Evolutionary conservation across 2,329 filamentous ascomycete species (phyloP), one percentile per base, ranked within the genome.

Genomic region (Mollisia scopiformis): DNA sequence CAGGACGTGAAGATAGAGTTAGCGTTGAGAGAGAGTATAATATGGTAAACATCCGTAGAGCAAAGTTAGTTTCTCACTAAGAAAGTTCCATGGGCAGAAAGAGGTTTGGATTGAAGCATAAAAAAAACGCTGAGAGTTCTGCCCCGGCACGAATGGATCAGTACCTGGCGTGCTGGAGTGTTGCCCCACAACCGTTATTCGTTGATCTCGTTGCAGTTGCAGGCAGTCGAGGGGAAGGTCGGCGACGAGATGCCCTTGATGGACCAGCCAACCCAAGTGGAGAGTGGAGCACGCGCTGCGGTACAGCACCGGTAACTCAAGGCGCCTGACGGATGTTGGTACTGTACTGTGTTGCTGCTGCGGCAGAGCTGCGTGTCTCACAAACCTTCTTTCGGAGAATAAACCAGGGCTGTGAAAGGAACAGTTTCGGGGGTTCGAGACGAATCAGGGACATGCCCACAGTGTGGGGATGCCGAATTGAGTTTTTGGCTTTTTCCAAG

Each of bases 391-490:
- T 39, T 39, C 37, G 37, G 37, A 39, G 37, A 39, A 39, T 39
- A 39, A n/a, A 19, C 16, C 37, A 4, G 37, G 2, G 11, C 16
- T 4, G 11, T 35, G n/a, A n/a, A 39, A 39, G 37, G 37, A 39
- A 39, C 37, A 8, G 7, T 14, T 2, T 23, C 8, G 41, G 23
- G n/a, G 16, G 10, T 19, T 10, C 10, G 23, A 35, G 49, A 35
- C 49, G 49, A 51, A 51, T 51, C 49, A 51, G 8, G 30, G 7
- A 27, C 30, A 28, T 51, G 49, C 49, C 49, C 49, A 51, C 27
- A 51, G 19, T 35, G 28, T 51, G 27, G 49, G 49, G 49, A 50
- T 51, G 49, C 7, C 19, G 7, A 33, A 51, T 51, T 51, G 49
- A 51, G 14, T 51, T 51, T 35, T n/a, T n/a, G n/a, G 30, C 14